phyloP scores from a whole-genome alignment of 1,284 basidiomycete genomes.

The Cryptococcus maquisensis region DNA sequence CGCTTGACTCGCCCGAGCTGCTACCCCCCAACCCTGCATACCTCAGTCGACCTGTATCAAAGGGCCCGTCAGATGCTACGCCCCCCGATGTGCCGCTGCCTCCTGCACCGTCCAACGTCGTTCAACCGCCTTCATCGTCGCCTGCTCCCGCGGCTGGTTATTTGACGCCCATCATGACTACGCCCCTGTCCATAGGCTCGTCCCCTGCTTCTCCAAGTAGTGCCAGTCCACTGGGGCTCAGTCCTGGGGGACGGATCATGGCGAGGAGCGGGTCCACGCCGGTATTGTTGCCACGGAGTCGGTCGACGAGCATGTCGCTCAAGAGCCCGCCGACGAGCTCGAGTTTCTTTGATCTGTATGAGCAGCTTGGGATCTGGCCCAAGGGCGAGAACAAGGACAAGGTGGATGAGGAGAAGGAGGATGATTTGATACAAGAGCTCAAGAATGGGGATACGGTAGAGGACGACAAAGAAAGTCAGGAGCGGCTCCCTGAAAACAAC shows the following conservation, averaged over 20 bases:
- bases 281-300: slow-evolving; percentile 27
- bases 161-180: not conserved
- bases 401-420: not conserved
- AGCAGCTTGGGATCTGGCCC: slow-evolving; percentile 44
- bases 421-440: not conserved
- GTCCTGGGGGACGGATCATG: too few species aligned
- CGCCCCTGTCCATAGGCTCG: slow-evolving; percentile 3
- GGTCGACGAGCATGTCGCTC: slow-evolving; percentile 36
- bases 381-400: slow-evolving; percentile 14
- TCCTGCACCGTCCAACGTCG: slow-evolving; percentile 3
- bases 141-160: too few species aligned
- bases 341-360: slow-evolving; percentile 43
- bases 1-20: slow-evolving; percentile 28
- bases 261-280: slow-evolving; percentile 21
- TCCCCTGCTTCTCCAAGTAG: slow-evolving; percentile 16
- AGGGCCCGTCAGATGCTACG: slow-evolving; percentile 6
- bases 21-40: slow-evolving; percentile 35
- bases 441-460: not conserved
- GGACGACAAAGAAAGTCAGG: too few species aligned
- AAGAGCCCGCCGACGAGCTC: slow-evolving; percentile 36
- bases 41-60: slow-evolving; percentile 13
- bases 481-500: not conserved
- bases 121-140: too few species aligned
- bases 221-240: too few species aligned
- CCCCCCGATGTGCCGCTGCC: slow-evolving; percentile 21